Conservation (phyloP, 225 moss, liverwort and hornwort species). For the Thuidium tamariscinum region DNA sequence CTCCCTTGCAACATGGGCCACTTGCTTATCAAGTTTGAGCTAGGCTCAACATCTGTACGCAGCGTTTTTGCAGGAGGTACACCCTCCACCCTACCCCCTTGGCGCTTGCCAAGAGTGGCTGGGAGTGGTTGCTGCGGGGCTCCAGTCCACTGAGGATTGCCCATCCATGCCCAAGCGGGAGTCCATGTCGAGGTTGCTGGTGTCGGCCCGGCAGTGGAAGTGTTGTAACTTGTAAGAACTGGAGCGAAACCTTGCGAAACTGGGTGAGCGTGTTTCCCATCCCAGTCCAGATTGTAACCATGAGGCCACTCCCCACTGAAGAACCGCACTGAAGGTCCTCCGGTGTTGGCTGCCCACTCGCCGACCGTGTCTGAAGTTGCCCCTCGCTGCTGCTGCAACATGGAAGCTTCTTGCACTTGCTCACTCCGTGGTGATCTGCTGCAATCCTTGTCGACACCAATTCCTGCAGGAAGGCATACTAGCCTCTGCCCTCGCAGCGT, state of each 20-base stretch:
- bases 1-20: slow-evolving; percentile 28
- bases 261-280: slow-evolving; percentile 5
- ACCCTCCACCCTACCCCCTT: neutral
- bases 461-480: neutral
- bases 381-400: neutral
- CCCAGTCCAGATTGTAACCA: slow-evolving; percentile 26
- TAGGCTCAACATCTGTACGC: neutral
- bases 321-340: neutral
- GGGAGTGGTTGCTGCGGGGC: neutral
- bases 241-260: neutral
- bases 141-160: neutral
- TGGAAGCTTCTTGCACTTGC: slow-evolving; percentile 1
- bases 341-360: slow-evolving; percentile 2
- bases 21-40: neutral
- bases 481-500: slow-evolving; percentile 12
- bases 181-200: slow-evolving; percentile 1
- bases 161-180: slow-evolving; percentile 13
- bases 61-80: neutral
- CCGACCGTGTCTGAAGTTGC: neutral
- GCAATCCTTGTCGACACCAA: slow-evolving; percentile 11
- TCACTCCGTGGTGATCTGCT: slow-evolving; percentile 10
- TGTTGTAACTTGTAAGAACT: neutral
- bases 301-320: slow-evolving; percentile 34
- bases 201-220: neutral
- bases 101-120: slow-evolving; percentile 26